Evolutionary conservation across 2,329 filamentous ascomycete genomes (phyloP).

Genomic region (Aspergillus fumigatiaffinis): DNA sequence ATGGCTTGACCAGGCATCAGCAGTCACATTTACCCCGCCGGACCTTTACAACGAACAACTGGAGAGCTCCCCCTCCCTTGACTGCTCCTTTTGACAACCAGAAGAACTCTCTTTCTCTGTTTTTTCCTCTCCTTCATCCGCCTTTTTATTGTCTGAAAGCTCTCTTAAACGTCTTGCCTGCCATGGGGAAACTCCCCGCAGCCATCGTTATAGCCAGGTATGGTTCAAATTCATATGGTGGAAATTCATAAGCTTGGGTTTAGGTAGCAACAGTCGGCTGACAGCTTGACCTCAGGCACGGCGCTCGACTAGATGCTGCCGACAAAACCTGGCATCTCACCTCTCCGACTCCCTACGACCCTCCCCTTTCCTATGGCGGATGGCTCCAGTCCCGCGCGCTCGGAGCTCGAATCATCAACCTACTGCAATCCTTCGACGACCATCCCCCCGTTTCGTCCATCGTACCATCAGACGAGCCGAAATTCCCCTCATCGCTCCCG

Average conservation of each 20-base stretch:
- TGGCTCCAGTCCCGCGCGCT: constrained; percentile 83
- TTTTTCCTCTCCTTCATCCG: not conserved
- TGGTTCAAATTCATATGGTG: not conserved
- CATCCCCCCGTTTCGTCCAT: not conserved
- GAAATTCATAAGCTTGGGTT: not conserved
- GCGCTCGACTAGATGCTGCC: constrained; percentile 86
- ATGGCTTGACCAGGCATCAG: not conserved
- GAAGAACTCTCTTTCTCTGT: not conserved
- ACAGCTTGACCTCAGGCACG: constrained; percentile 64
- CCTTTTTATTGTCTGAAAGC: not conserved
- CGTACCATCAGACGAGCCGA: constrained; percentile 6
- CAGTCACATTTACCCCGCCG: constrained; percentile 5
- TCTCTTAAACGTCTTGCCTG: not conserved
- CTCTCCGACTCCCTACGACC: constrained; percentile 91
- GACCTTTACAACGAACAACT: not conserved
- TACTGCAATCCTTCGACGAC: constrained; percentile 52
- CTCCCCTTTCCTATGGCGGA: constrained; percentile 89
- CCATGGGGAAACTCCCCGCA: constrained; percentile 38
- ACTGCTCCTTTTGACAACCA: not conserved
- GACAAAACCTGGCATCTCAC: constrained; percentile 94
- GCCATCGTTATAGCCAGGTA: constrained; percentile 44
- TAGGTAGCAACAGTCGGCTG: not conserved
- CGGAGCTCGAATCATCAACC: constrained; percentile 75
- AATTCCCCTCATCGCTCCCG: constrained; percentile 2
- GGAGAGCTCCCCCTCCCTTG: not conserved